Evolutionary conservation across 805 yeast species (phyloP), one percentile per base, ranked within the genome.

Genomic region (Zygotorulaspora danielsina): DNA sequence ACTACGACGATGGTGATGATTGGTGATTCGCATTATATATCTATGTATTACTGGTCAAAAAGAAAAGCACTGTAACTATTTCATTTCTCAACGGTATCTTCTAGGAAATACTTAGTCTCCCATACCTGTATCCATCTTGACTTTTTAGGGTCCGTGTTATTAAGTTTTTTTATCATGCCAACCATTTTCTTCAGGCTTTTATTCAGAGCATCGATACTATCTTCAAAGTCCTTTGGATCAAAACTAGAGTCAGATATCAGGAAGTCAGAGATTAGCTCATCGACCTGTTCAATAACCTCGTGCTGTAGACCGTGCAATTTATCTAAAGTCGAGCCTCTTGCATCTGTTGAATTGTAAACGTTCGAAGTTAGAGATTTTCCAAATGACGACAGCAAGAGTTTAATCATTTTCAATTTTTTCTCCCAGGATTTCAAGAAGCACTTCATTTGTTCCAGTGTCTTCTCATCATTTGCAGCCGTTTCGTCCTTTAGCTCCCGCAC

Each of bases 1-100:
- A 84, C 48, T 94, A 84, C 48, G 96, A 89, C 51, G 88, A 84
- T 49, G 81, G 75, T 16, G 81, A 76, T 38, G 95, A 86, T 38
- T 81, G 87, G 87, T 75, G 21, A 19, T 32, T 21, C 19, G 16
- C 12, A 17, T 18, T 34, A 18, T 39, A 22, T 28, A 36, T 27
- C 19, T 32, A 27, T 26, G 20, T 16, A 28, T 2, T 27, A 26
- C 13, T 18, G 29, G 13, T 25, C 13, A 6, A 13, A 17, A 7
- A 17, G 5, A 21, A 21, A 8, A 10, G 24, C 24, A 21, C 9
- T 21, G 24, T 21, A 21, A 21, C n/a, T n/a, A n/a, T 21, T 21
- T 8, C 5, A 9, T 17, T 30, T 27, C 10, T 12, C n/a, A 9
- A 17, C 19, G 19, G 4, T 16, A 18, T 22, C 8, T 32, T 26